Evolutionary conservation across 306 rosid genomes (phyloP).

Genomic region (Morella rubra): DNA sequence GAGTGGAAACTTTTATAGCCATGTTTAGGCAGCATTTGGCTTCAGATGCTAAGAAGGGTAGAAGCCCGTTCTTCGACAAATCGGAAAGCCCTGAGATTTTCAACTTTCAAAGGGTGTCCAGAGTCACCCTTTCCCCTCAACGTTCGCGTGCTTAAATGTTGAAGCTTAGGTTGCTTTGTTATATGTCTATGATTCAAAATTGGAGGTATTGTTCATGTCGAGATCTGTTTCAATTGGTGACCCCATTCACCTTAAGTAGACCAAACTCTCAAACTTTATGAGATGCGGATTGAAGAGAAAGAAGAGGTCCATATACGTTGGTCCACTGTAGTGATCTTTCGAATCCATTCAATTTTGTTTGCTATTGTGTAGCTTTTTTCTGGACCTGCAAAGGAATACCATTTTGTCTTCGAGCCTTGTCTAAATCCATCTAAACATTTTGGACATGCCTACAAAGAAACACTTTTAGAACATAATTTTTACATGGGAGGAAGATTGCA

Average conservation of each 20-base stretch:
- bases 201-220: background rate
- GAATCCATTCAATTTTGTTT: too few relatives aligned
- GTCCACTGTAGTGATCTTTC: too few relatives aligned
- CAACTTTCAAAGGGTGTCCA: slow-evolving; percentile 21
- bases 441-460: too few relatives aligned
- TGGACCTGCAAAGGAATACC: too few relatives aligned
- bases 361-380: too few relatives aligned
- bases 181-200: slow-evolving; percentile 2
- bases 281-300: background rate
- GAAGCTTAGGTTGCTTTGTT: slow-evolving; percentile 32
- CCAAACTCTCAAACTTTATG: background rate
- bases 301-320: background rate
- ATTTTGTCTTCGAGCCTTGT: too few relatives aligned
- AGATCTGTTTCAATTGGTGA: background rate
- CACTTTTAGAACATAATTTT: too few relatives aligned
- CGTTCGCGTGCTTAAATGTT: slow-evolving; percentile 36
- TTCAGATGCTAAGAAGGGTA: slow-evolving; percentile 57
- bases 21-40: slow-evolving; percentile 87
- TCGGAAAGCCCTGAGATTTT: slow-evolving; percentile 31
- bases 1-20: slow-evolving; percentile 91
- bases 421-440: too few relatives aligned
- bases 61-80: background rate
- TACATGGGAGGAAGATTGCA: too few relatives aligned
- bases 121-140: slow-evolving; percentile 23
- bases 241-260: background rate